Conservation (phyloP, 202 grass and related monocot genomes). For the Schoenoplectus triqueter region DNA sequence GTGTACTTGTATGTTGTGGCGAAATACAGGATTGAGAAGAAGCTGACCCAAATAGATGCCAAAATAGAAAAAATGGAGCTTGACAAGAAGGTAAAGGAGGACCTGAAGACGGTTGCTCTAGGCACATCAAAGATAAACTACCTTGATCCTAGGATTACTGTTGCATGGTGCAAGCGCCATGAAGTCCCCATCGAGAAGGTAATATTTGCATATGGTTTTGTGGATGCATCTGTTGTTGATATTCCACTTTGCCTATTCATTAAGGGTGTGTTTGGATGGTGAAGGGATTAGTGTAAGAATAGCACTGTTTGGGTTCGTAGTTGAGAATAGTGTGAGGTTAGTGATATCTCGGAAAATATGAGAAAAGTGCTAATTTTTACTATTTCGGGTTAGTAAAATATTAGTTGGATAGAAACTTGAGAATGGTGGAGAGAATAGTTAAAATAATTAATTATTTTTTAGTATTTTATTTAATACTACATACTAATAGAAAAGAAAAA, state of each 20-base stretch:
- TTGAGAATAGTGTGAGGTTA: too few relatives aligned
- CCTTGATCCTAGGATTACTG: constrained; percentile 90
- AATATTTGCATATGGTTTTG: constrained; percentile 26
- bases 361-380: too few relatives aligned
- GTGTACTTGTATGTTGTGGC: background rate
- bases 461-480: too few relatives aligned
- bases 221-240: background rate
- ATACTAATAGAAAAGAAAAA: too few relatives aligned
- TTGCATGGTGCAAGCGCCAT: constrained; percentile 97
- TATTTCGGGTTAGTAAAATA: too few relatives aligned
- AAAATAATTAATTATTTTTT: too few relatives aligned
- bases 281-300: too few relatives aligned
- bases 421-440: too few relatives aligned
- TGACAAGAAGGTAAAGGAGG: constrained; percentile 80
- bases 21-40: constrained; percentile 78
- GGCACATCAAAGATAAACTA: constrained; percentile 98
- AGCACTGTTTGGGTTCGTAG: too few relatives aligned
- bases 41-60: constrained; percentile 57
- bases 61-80: constrained; percentile 93
- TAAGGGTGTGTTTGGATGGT: too few relatives aligned
- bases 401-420: too few relatives aligned
- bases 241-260: background rate
- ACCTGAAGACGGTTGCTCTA: constrained; percentile 83
- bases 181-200: constrained; percentile 99
- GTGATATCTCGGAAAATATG: too few relatives aligned